Base-by-base conservation (phyloP, 2,329 filamentous ascomycete genomes). In the Paecilomyces dactylethromorphus region DNA sequence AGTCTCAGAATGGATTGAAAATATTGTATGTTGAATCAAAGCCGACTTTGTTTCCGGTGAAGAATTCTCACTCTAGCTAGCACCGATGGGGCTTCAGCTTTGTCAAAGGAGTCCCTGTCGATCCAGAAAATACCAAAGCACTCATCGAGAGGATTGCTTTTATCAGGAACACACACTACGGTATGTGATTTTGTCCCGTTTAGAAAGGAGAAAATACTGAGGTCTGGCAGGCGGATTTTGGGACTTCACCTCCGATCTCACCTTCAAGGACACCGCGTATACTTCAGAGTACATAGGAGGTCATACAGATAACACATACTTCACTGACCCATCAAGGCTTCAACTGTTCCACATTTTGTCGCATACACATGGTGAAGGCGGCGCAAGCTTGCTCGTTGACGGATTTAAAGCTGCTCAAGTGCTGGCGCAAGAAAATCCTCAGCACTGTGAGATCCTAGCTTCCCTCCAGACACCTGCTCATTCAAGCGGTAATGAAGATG, bases 261-360 rank as follows among this genome's bases (percentile, higher is more conserved):
- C 91, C 29, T 88, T 88, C 69, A 92, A 92, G 64, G 92, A 96
- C 69, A 95, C 90, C 1, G 92, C 92, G 3, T 99, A 97, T 77
- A 97, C 93, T 1, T 91, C 89, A 66, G 81, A 94, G 55, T 87
- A 87, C 1, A 83, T 99, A 2, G 85, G 86, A 21, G 88, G 90
- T 0, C 94, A 99, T 74, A 97, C 93, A 1, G 94, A 99, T 76
- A 97, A 86, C 6, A 96, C 93, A 0, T 97, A 99, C 75, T 97
- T 97, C 76, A 92, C 86, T 22, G 93, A 97, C 63, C 93, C 94
- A 0, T 87, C 90, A 1, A 91, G 93, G 10, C 82, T 99, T 33
- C 94, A 99, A 73, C 87, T 94, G 26, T 95, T 99, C 74, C 94
- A 99, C 70, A 80, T 97, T 53, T 83, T 97, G 29, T 94, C 90